Conservation (phyloP, 371 early-diverging fungal genomes). For the Phascolomyces articulosus region DNA sequence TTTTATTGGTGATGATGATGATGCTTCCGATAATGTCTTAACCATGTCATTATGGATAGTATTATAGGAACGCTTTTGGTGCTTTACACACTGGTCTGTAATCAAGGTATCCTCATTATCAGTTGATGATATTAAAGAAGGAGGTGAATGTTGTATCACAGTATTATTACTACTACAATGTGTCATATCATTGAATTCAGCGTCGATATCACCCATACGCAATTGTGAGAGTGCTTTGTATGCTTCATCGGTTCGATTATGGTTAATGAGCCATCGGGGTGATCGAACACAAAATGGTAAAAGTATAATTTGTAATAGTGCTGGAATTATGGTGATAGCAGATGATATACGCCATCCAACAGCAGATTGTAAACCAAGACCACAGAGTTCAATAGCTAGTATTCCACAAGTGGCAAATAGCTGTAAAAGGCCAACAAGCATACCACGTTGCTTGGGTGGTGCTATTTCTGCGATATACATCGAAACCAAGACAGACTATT, state of each 20-base stretch:
- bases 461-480: constrained; percentile 85
- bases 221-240: constrained; percentile 56
- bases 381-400: constrained; percentile 62
- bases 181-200: constrained; percentile 65
- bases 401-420: constrained; percentile 80
- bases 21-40: too few relatives aligned
- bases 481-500: constrained; percentile 68
- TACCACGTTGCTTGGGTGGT: constrained; percentile 72
- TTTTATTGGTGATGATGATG: neutral
- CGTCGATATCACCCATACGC: constrained; percentile 61
- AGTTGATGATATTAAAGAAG: too few relatives aligned
- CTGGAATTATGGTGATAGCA: constrained; percentile 64
- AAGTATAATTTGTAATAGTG: constrained; percentile 68
- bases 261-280: constrained; percentile 71
- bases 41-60: neutral
- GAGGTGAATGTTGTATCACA: too few relatives aligned
- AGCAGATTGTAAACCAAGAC: constrained; percentile 56
- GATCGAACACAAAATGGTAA: constrained; percentile 77
- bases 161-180: constrained; percentile 1
- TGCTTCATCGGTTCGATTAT: constrained; percentile 63
- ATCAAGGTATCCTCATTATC: too few relatives aligned
- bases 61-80: neutral
- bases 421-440: constrained; percentile 74
- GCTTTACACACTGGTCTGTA: too few relatives aligned
- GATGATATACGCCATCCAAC: constrained; percentile 73